Percentiles rank a stretch among this genome's conserved stretches.
These are phyloP conservation scores for Ceratocystis colombiana DNA, from an alignment of 2,329 filamentous ascomycete genomes.

Conservation along the genomic window DNA sequence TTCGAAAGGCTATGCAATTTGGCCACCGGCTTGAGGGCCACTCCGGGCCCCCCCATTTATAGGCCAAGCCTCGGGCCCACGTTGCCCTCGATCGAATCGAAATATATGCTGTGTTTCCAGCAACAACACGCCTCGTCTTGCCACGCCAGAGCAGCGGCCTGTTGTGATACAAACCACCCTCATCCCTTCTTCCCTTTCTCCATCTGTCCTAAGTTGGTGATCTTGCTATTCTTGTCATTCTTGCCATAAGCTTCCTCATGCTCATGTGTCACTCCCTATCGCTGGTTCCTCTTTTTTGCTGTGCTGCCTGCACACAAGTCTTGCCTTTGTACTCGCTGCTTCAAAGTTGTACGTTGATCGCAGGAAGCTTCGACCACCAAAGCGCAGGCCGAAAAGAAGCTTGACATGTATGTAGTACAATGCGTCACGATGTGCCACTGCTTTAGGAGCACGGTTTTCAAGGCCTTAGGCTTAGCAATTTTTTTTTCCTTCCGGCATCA, in stretches of 20 bases:
- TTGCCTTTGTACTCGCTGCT: too few relatives aligned
- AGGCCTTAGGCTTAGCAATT: background rate
- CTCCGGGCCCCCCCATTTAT: too few relatives aligned
- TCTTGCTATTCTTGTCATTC: background rate
- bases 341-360: too few relatives aligned
- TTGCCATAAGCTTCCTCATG: background rate
- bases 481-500: background rate
- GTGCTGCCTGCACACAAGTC: background rate
- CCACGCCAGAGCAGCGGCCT: background rate
- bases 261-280: background rate
- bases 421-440: background rate
- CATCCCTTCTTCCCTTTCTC: too few relatives aligned
- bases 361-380: constrained; percentile 12
- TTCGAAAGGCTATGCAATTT: background rate
- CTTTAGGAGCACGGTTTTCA: background rate
- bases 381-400: background rate
- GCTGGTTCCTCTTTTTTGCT: background rate
- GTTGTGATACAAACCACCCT: background rate
- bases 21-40: too few relatives aligned
- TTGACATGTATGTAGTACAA: constrained; percentile 14
- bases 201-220: too few relatives aligned
- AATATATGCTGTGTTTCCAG: too few relatives aligned
- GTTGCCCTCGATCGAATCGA: too few relatives aligned
- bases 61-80: too few relatives aligned
- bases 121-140: background rate